These are phyloP conservation scores for Calonectria henricotiae DNA, from an alignment of 2,329 filamentous ascomycete genomes.

Conservation along the genomic window DNA sequence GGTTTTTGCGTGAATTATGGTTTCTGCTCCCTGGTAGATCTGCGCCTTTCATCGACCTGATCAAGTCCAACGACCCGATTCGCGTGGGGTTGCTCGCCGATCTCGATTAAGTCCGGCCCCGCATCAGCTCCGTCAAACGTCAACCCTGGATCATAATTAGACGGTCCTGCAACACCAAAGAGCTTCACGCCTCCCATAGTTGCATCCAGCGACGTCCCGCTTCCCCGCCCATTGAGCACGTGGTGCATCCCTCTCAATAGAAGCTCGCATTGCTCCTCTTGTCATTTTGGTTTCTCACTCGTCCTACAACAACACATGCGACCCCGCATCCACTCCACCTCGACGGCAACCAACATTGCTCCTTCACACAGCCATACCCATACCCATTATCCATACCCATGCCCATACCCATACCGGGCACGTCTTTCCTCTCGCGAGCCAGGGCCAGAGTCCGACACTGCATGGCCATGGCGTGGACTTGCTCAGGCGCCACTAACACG, in stretches of 20 bases:
- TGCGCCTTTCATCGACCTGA: not conserved
- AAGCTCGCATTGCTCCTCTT: not conserved
- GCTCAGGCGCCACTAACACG: slow-evolving; percentile 81
- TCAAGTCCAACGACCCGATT: not conserved
- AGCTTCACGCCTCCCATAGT: not conserved
- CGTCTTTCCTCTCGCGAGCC: not conserved
- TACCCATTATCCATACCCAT: no score
- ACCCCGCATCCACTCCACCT: slow-evolving; percentile 22
- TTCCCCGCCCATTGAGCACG: not conserved
- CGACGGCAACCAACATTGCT: slow-evolving; percentile 2
- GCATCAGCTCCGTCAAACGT: slow-evolving; percentile 21
- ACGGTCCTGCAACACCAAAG: not conserved
- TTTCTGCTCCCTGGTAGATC: slow-evolving; percentile 11
- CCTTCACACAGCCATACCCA: not conserved
- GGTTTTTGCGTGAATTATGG: slow-evolving; percentile 11
- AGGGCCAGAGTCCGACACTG: slow-evolving; percentile 23
- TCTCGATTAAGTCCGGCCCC: slow-evolving; percentile 12
- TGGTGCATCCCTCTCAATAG: not conserved
- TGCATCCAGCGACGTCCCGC: not conserved
- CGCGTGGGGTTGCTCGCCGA: slow-evolving; percentile 13
- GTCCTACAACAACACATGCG: not conserved
- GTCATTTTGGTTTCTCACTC: not conserved
- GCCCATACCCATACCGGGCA: not conserved
- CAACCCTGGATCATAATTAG: not conserved
- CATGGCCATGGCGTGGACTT: slow-evolving; percentile 88